Evolutionary conservation across 345 rosid genomes (phyloP).

Genomic region (Camelina sativa): DNA sequence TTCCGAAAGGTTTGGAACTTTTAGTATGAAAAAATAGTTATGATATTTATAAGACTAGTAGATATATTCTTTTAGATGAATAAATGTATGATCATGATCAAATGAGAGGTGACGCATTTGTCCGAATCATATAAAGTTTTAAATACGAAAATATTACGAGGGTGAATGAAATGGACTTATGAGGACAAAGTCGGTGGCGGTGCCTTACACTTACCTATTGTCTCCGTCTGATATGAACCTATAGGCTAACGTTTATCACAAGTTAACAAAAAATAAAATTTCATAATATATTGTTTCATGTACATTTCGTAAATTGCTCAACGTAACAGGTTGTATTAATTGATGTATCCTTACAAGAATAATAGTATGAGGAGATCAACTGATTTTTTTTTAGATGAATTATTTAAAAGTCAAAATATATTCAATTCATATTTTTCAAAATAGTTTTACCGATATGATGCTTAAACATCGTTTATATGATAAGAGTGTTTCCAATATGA

Average conservation of each 20-base stretch:
- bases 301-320: not conserved
- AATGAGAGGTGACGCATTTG: slow-evolving; percentile 30
- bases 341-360: not conserved
- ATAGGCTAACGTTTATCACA: slow-evolving; percentile 28
- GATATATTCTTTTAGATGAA: not conserved
- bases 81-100: slow-evolving; percentile 26
- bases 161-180: slow-evolving; percentile 44
- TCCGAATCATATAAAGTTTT: slow-evolving; percentile 11
- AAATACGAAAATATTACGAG: slow-evolving; percentile 6
- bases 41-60: slow-evolving; percentile 10
- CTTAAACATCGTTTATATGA: no score
- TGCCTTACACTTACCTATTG: slow-evolving; percentile 43
- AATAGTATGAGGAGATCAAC: no score
- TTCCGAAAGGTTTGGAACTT: not conserved
- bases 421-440: no score
- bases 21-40: not conserved
- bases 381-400: no score
- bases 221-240: slow-evolving; percentile 42
- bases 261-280: not conserved
- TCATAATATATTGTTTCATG: not conserved
- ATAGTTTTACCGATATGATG: no score
- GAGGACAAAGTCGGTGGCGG: slow-evolving; percentile 48
- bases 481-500: no score
- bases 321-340: slow-evolving; percentile 1
- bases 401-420: no score